These are phyloP conservation scores for Colletotrichum spinosum DNA, from an alignment of 2,329 filamentous ascomycete genomes.

Conservation along the genomic window DNA sequence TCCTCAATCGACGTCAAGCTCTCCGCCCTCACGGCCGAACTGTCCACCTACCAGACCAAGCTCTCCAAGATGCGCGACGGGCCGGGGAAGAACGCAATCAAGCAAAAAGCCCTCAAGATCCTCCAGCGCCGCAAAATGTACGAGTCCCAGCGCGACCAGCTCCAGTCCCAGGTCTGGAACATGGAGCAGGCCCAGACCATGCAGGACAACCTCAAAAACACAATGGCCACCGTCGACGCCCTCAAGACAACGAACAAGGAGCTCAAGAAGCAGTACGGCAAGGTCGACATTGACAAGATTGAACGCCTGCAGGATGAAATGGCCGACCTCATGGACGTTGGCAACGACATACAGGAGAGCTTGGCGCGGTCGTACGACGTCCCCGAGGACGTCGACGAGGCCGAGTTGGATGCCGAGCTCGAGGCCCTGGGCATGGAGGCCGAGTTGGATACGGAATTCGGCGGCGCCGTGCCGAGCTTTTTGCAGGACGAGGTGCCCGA, in stretches of 20 bases:
- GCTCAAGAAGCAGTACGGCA: constrained; percentile 92
- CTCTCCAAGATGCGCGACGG: constrained; percentile 95
- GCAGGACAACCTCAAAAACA: constrained; percentile 98
- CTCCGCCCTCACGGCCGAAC: constrained; percentile 89
- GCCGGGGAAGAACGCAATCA: constrained; percentile 91
- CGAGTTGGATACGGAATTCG: constrained; percentile 81
- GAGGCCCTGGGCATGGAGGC: constrained; percentile 95
- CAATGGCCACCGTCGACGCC: constrained; percentile 97
- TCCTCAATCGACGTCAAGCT: constrained; percentile 94
- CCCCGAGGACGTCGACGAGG: constrained; percentile 96
- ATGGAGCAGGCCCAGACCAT: constrained; percentile 99
- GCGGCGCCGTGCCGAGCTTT: constrained; percentile 78
- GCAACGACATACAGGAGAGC: constrained; percentile 98
- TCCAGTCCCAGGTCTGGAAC: constrained; percentile 96
- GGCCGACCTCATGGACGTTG: constrained; percentile 96
- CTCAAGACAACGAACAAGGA: constrained; percentile 98
- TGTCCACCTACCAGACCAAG: constrained; percentile 87
- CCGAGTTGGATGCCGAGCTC: constrained; percentile 94
- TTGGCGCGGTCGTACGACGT: constrained; percentile 92
- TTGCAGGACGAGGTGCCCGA: constrained; percentile 89
- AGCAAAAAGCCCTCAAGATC: constrained; percentile 93
- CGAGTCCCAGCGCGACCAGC: constrained; percentile 92
- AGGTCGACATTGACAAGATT: constrained; percentile 97
- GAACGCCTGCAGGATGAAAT: constrained; percentile 98
- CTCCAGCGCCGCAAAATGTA: constrained; percentile 94